phyloP scores from a whole-genome alignment of 805 yeast species.

The Metschnikowia corniflorae region DNA sequence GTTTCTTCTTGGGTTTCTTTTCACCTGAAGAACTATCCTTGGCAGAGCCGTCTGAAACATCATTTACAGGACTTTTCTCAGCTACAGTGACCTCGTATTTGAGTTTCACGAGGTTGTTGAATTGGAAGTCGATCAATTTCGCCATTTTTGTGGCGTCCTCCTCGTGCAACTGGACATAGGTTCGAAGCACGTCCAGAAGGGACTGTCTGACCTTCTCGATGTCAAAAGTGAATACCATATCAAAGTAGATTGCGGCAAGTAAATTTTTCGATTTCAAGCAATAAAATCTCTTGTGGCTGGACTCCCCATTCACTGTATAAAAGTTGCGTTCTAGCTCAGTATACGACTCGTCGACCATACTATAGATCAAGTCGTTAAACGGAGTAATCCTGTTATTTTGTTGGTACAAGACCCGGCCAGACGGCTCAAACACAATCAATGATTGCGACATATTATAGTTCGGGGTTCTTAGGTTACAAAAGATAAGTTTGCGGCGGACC shows the following conservation, averaged over 20 bases:
- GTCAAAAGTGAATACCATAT: constrained; percentile 37
- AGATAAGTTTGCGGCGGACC: no score
- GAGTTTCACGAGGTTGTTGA: constrained; percentile 34
- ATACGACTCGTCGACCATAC: constrained; percentile 34
- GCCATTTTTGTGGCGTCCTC: constrained; percentile 28
- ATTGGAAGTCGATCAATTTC: constrained; percentile 36
- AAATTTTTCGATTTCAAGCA: constrained; percentile 24
- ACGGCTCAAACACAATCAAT: constrained; percentile 32
- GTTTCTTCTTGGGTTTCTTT: constrained; percentile 11
- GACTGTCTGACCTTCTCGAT: constrained; percentile 34
- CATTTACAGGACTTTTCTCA: background rate
- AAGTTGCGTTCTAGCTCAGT: constrained; percentile 33
- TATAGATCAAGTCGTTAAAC: constrained; percentile 36
- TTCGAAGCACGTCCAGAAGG: constrained; percentile 31
- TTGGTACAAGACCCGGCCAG: constrained; percentile 37
- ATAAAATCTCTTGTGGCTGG: constrained; percentile 35
- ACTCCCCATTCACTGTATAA: constrained; percentile 23
- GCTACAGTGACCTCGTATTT: constrained; percentile 15
- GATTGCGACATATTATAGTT: constrained; percentile 35
- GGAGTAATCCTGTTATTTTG: constrained; percentile 33
- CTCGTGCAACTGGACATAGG: constrained; percentile 26
- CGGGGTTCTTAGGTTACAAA: background rate
- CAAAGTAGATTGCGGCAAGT: constrained; percentile 38
- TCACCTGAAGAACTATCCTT: background rate
- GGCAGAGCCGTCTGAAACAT: background rate